phyloP scores from a whole-genome alignment of 148 eudicot species.

The Rhododendron molle region DNA sequence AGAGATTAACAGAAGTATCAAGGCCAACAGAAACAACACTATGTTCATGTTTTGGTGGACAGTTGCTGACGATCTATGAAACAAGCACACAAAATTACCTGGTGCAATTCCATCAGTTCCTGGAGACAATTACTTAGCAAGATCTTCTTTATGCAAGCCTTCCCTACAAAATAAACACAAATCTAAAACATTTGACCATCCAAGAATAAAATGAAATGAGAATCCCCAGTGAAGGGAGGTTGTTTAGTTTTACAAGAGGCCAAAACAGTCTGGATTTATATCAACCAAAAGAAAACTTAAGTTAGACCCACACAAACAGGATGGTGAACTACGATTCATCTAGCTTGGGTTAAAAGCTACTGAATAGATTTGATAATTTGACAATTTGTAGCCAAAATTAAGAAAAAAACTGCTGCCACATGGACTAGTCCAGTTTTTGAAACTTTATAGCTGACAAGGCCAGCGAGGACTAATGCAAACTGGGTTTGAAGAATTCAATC shows the following conservation, averaged over 20 bases:
- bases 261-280: neutral
- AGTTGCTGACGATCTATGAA: neutral
- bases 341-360: neutral
- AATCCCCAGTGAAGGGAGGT: neutral
- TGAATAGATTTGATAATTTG: neutral
- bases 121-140: conserved; percentile 94
- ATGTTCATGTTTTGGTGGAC: neutral
- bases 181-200: neutral
- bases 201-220: neutral
- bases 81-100: conserved; percentile 39
- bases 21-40: neutral
- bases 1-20: neutral
- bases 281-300: neutral
- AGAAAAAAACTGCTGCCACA: neutral
- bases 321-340: neutral
- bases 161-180: conserved; percentile 42
- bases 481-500: neutral
- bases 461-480: neutral
- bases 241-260: neutral
- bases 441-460: neutral
- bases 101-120: conserved; percentile 96
- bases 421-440: neutral
- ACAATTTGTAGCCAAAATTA: neutral
- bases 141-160: conserved; percentile 99
- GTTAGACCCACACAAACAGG: neutral